A percentile compares a stretch with the other conserved stretches of the same genome.
Conservation (phyloP, 2,329 filamentous ascomycete genomes). For the Elsinoe fawcettii region DNA sequence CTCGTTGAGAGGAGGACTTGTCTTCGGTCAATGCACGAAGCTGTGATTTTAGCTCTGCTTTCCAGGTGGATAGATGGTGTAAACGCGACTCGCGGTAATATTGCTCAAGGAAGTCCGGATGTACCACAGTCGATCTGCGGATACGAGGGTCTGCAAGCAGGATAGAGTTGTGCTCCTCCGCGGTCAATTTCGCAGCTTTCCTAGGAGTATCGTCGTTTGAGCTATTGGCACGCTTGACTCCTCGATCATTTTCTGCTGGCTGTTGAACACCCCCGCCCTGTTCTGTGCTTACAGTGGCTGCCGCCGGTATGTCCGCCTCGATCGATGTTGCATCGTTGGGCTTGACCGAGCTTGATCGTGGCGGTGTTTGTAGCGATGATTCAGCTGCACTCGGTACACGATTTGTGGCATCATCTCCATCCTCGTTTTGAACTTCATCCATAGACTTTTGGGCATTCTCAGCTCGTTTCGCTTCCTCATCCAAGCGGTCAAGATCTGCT, state of each 20-base stretch:
- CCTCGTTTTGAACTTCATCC: background rate
- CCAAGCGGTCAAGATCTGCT: constrained; percentile 16
- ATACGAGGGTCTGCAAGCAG: constrained; percentile 77
- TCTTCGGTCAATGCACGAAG: constrained; percentile 75
- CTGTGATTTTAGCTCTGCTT: constrained; percentile 82
- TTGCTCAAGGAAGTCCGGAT: constrained; percentile 87
- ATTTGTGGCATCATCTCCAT: background rate
- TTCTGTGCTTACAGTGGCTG: background rate
- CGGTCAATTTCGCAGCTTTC: constrained; percentile 53
- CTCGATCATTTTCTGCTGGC: background rate
- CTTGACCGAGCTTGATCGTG: background rate
- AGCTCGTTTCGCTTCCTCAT: constrained; percentile 8
- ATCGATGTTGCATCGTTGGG: background rate
- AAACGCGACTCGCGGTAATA: constrained; percentile 92
- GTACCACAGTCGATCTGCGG: constrained; percentile 80
- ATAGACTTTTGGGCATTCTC: background rate
- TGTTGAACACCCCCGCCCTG: background rate
- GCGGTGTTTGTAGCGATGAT: constrained; percentile 4
- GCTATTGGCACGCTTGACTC: constrained; percentile 11
- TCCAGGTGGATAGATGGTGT: constrained; percentile 95
- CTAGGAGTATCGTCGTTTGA: constrained; percentile 22
- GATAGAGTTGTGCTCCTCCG: constrained; percentile 85
- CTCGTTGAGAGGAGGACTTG: constrained; percentile 48
- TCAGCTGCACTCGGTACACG: background rate
- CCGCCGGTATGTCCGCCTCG: background rate